Percentiles rank a stretch among this genome's conserved stretches.
These are phyloP conservation scores for Kickxella alabastrina DNA, from an alignment of 192 early-diverging fungal genomes.

Conservation along the genomic window DNA sequence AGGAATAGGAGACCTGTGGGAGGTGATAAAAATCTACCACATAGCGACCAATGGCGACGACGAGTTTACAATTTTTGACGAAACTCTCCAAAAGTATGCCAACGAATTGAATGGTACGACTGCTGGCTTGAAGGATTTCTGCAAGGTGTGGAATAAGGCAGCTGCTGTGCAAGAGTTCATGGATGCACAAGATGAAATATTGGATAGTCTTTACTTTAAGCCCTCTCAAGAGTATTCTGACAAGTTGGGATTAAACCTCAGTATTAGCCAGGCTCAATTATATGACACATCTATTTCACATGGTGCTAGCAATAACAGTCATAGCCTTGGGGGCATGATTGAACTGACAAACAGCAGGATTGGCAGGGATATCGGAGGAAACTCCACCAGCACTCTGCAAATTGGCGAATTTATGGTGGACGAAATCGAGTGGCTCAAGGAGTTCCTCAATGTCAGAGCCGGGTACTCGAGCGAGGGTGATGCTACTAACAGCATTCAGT, in stretches of 20 bases:
- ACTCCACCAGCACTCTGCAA: not conserved
- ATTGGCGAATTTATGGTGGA: constrained; percentile 1
- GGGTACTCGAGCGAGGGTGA: constrained; percentile 3
- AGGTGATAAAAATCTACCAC: constrained; percentile 3
- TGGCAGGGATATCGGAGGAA: not conserved
- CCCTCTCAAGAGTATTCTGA: constrained; percentile 1
- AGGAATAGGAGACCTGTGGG: constrained; percentile 1
- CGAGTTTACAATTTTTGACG: not conserved
- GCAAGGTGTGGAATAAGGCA: not conserved
- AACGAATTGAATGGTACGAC: not conserved
- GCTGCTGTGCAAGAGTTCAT: not conserved
- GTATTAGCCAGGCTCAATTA: constrained; percentile 1
- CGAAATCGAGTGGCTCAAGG: constrained; percentile 6
- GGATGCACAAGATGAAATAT: constrained; percentile 2
- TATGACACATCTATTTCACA: constrained; percentile 9
- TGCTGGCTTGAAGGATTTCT: not conserved
- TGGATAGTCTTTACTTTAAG: constrained; percentile 3
- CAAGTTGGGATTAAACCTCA: not conserved
- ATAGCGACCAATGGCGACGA: not conserved
- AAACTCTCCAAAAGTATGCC: not conserved
- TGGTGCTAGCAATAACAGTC: not conserved
- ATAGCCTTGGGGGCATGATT: constrained; percentile 3
- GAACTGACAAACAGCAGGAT: not conserved
- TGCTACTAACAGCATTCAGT: constrained; percentile 3
- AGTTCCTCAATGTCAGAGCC: constrained; percentile 6